A percentile compares a stretch with the other conserved stretches of the same genome.
phyloP scores from a whole-genome alignment of 345 rosid species.

The Carallia pectinifolia region DNA sequence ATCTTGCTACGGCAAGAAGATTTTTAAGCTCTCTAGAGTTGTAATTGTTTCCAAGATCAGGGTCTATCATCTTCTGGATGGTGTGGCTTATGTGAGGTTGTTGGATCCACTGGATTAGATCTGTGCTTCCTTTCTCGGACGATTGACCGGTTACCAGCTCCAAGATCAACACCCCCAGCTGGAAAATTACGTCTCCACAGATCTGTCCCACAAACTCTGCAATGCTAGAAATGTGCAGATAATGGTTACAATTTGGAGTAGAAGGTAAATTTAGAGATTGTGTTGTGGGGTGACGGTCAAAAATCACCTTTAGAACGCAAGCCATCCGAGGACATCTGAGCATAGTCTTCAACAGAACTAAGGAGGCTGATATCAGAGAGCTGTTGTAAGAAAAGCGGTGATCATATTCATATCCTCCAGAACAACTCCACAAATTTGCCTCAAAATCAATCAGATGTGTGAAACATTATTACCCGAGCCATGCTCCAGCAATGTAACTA shows the following conservation, averaged over 20 bases:
- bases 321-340: conserved; percentile 25
- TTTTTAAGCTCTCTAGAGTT: conserved; percentile 51
- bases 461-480: neutral
- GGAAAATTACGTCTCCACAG: conserved; percentile 58
- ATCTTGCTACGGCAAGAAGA: conserved; percentile 51
- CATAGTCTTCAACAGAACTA: conserved; percentile 32
- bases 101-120: conserved; percentile 71
- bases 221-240: neutral
- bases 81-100: conserved; percentile 60
- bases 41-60: conserved; percentile 72
- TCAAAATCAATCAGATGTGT: neutral
- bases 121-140: conserved; percentile 48
- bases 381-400: conserved; percentile 33
- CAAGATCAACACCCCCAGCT: conserved; percentile 80
- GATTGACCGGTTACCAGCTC: conserved; percentile 92
- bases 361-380: conserved; percentile 61
- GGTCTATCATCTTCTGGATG: conserved; percentile 78
- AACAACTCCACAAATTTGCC: no score
- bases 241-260: neutral
- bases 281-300: neutral
- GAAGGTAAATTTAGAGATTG: neutral
- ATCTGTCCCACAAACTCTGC: conserved; percentile 47
- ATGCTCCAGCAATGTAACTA: neutral
- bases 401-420: neutral
- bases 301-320: conserved; percentile 51